Base-by-base conservation (phyloP, 1,284 basidiomycete genomes). In the Fomitopsis betulina region DNA sequence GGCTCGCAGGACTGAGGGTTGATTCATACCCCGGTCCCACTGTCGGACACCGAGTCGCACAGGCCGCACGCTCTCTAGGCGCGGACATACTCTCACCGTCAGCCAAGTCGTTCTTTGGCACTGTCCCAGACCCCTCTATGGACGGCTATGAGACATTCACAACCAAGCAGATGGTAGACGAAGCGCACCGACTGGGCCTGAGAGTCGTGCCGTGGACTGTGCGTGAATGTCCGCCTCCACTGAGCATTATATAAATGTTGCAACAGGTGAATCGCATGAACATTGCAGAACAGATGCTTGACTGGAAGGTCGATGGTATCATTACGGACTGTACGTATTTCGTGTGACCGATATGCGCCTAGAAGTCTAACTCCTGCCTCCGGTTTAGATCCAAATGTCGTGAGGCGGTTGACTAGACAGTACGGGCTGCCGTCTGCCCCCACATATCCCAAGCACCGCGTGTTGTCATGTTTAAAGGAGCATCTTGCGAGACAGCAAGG, bases 181-280 rank as follows among this genome's bases (percentile, higher is more conserved):
- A 78, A 56, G 85, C 89, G 0, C 87, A 90, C 67, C 63, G 75
- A 39, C 75, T 89, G 19, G 85, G 84, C 1, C 68, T 92, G 67
- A 62, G 69, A 15, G 85, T 93, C 53, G 83, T 84, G 62, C 86
- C 88, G 5, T 93, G 85, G 83, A 92, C 89, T 17, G 86, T 89
- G 62, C 66, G 84, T 75, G 37, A 55, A 37, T 21, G 21, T 15
- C 23, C 23, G 53, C 2, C 7, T 13, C 25, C 30, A 27, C 3
- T 43, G 9, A 10, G 25, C 37, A 33, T 40, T 38, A 43, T 57
- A 42, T 55, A 21, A 8, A 25, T 27, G 38, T 21, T 57, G 21
- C 37, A n/a, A 13, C 21, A 86, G 85, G 77, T 85, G 57, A 83
- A 89, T 64, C 72, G 77, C 21, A 71, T 89, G 58, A 85, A 83